A percentile compares a stretch with the other conserved stretches of the same genome.
Evolutionary conservation across 768 basidiomycete genomes (phyloP).

Genomic region (Gelatoporia subvermispora): DNA sequence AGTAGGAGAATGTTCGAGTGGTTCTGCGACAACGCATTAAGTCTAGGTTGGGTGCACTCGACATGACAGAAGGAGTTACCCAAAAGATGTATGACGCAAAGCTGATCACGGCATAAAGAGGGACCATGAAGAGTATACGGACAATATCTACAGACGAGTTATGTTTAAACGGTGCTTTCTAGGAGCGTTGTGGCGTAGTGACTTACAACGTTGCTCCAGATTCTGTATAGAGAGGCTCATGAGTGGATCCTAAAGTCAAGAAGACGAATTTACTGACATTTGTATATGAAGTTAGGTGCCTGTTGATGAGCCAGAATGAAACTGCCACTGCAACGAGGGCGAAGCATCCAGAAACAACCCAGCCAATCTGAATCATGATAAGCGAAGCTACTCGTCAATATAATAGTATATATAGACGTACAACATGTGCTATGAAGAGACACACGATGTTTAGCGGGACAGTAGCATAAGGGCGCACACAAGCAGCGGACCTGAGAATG

Average conservation of each 20-base stretch:
- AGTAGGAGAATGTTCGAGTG: constrained; percentile 66
- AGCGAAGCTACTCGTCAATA: too few relatives aligned
- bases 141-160: constrained; percentile 53
- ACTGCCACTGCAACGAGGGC: constrained; percentile 47
- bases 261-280: constrained; percentile 39
- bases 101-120: constrained; percentile 66
- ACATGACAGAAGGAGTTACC: constrained; percentile 36
- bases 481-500: constrained; percentile 48
- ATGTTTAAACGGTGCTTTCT: too few relatives aligned
- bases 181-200: background rate
- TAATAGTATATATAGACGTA: constrained; percentile 23
- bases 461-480: background rate
- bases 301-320: constrained; percentile 73
- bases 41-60: background rate
- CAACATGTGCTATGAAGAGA: constrained; percentile 47
- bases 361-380: constrained; percentile 46
- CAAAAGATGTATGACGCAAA: constrained; percentile 69
- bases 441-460: background rate
- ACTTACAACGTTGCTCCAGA: constrained; percentile 62
- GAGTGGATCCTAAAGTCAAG: background rate
- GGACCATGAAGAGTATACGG: constrained; percentile 74
- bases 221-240: constrained; percentile 35
- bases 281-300: constrained; percentile 70
- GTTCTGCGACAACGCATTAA: constrained; percentile 33
- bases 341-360: constrained; percentile 61